Conservation (phyloP, 2,329 filamentous ascomycete species). For the Mariannaea elegans region DNA sequence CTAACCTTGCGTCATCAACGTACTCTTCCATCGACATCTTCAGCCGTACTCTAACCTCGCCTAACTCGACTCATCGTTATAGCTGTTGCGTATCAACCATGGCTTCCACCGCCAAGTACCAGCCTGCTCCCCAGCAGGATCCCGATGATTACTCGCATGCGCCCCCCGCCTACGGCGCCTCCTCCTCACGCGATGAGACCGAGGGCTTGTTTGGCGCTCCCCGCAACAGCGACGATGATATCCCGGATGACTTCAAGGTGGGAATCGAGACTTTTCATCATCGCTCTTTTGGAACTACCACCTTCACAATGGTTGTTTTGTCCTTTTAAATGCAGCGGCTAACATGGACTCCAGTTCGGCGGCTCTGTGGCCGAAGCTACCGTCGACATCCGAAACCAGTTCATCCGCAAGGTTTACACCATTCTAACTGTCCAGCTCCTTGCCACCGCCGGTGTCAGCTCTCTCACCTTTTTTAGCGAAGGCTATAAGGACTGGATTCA, state of each 20-base stretch:
- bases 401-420: slow-evolving; percentile 96
- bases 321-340: slow-evolving; percentile 11
- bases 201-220: slow-evolving; percentile 73
- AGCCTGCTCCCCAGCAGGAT: slow-evolving; percentile 84
- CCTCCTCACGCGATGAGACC: slow-evolving; percentile 61
- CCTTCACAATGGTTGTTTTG: neutral
- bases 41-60: neutral
- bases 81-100: slow-evolving; percentile 53
- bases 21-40: slow-evolving; percentile 23
- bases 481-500: slow-evolving; percentile 90
- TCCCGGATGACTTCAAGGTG: slow-evolving; percentile 97
- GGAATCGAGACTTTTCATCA: neutral
- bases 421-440: slow-evolving; percentile 96
- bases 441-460: slow-evolving; percentile 81
- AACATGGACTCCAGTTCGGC: slow-evolving; percentile 71
- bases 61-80: neutral
- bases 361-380: slow-evolving; percentile 93
- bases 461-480: slow-evolving; percentile 84
- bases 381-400: slow-evolving; percentile 95
- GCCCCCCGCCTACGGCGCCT: slow-evolving; percentile 79
- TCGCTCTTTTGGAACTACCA: neutral
- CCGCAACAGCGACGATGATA: slow-evolving; percentile 84
- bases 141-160: slow-evolving; percentile 78
- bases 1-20: slow-evolving; percentile 24
- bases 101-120: slow-evolving; percentile 83